Base-by-base conservation (phyloP, 2,329 filamentous ascomycete genomes). In the Phaeosphaeriaceae sp. region DNA sequence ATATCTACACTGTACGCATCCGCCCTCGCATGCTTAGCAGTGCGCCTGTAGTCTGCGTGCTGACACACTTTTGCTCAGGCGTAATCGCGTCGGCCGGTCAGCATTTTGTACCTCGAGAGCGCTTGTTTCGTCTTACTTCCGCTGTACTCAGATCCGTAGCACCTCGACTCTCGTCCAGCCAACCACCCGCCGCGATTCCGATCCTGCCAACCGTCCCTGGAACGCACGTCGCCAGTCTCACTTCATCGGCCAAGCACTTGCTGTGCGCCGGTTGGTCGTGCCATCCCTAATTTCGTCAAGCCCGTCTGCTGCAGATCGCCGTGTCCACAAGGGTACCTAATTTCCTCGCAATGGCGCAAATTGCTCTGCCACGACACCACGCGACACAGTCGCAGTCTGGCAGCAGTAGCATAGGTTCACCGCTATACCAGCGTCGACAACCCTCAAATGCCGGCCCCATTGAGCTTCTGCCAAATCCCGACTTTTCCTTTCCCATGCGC, bases 401-500 rank as follows among this genome's bases (percentile, higher is more conserved):
- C 42, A 62, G 53, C 51, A 60, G 65, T 41, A 62, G 53, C 51
- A 60, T 75, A 22, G 73, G 72, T 65, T 72, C 75, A 69, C 73
- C 73, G 63, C 75, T 77, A 56, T 76, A 76, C 65, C 70, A 76
- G 62, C 74, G 75, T 22, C 71, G 74, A 48, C 66, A 67, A 51
- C 60, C 69, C 47, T 70, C 75, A 51, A 71, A 71, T 61, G 65
- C 65, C 49, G 74, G 69, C 25, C 68, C 72, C 54, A 68, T 79
- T 46, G 81, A 84, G 60, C 78, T 83, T 62, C 66, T 81, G 24
- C 78, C 79, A 21, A 83, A 83, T 58, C 80, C 80, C 51, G 77
- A 81, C 61, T 83, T 84, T 69, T 78, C 78, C 19, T 84, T 83
- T 56, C 82, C 82, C 41, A 76, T 76, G 67, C 75, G 74, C 60